These are phyloP conservation scores for Drosera spatulata DNA, from an alignment of 179 eudicot genomes.

Conservation along the genomic window DNA sequence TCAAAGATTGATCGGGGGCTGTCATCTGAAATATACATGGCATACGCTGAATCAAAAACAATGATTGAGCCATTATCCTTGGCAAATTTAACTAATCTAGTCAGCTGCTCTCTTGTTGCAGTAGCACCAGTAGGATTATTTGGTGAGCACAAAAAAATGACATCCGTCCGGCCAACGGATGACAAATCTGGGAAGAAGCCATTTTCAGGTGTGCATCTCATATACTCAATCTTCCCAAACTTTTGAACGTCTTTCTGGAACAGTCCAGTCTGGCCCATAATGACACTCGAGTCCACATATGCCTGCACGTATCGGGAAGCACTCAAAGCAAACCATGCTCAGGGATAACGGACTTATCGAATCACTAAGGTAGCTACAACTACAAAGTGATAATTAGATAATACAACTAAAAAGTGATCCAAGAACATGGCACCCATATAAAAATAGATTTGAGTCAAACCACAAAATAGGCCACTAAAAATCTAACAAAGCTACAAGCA, in stretches of 20 bases:
- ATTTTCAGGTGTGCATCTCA: conserved; percentile 60
- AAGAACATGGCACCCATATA: too few species aligned
- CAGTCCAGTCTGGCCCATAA: conserved; percentile 70
- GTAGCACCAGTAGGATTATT: conserved; percentile 95
- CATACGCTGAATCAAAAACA: conserved; percentile 74
- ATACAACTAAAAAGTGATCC: too few species aligned
- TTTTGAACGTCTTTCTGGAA: conserved; percentile 36
- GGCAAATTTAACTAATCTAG: conserved; percentile 67
- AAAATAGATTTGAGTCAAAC: too few species aligned
- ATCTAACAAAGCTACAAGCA: too few species aligned
- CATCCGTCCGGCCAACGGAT: conserved; percentile 44
- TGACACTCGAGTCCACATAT: conserved; percentile 86
- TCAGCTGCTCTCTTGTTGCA: conserved; percentile 50
- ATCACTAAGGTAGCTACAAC: background rate
- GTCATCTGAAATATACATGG: conserved; percentile 53
- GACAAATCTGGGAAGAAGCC: conserved; percentile 65
- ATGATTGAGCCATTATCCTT: conserved; percentile 69
- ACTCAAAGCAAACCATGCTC: background rate
- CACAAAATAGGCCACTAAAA: too few species aligned
- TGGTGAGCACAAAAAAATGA: conserved; percentile 86
- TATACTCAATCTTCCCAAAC: conserved; percentile 57
- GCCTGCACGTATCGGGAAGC: conserved; percentile 37
- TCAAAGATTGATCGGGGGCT: conserved; percentile 68
- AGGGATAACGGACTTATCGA: background rate
- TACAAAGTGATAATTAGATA: too few species aligned